Conservation (phyloP, 1,139 yeast genomes). For the Barnettozyma hawaiiensis region DNA sequence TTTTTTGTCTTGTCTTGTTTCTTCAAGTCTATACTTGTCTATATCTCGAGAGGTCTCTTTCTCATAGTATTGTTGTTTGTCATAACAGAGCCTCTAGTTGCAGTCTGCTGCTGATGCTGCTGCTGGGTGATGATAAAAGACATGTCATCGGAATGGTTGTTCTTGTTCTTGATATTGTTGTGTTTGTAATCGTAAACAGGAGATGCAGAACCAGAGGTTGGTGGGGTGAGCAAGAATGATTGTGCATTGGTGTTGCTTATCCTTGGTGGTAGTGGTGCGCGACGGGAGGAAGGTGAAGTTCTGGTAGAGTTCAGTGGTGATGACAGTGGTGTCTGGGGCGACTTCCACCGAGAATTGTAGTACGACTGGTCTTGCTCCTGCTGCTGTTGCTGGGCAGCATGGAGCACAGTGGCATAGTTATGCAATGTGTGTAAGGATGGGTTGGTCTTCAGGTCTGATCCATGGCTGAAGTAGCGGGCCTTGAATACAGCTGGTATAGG, state of each 20-base stretch:
- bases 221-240: slow-evolving; percentile 21
- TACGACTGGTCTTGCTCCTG: background rate
- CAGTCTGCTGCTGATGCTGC: background rate
- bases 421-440: slow-evolving; percentile 11
- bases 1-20: background rate
- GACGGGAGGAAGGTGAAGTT: slow-evolving; percentile 6
- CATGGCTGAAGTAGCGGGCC: slow-evolving; percentile 17
- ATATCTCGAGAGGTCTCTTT: slow-evolving; percentile 11
- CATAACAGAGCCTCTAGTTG: background rate
- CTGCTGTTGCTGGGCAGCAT: background rate
- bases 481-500: slow-evolving; percentile 20
- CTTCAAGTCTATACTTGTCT: background rate
- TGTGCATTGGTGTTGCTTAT: slow-evolving; percentile 6
- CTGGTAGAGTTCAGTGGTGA: slow-evolving; percentile 8
- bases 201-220: slow-evolving; percentile 24
- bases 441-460: slow-evolving; percentile 10
- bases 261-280: slow-evolving; percentile 2
- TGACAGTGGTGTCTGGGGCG: slow-evolving; percentile 12
- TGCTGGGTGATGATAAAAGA: background rate
- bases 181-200: slow-evolving; percentile 19
- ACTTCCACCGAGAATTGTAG: background rate
- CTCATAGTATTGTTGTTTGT: background rate
- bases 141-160: background rate
- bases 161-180: too few relatives aligned
- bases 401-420: slow-evolving; percentile 15